Conservation (phyloP, 2,329 filamentous ascomycete species). For the Colletotrichum karsti region DNA sequence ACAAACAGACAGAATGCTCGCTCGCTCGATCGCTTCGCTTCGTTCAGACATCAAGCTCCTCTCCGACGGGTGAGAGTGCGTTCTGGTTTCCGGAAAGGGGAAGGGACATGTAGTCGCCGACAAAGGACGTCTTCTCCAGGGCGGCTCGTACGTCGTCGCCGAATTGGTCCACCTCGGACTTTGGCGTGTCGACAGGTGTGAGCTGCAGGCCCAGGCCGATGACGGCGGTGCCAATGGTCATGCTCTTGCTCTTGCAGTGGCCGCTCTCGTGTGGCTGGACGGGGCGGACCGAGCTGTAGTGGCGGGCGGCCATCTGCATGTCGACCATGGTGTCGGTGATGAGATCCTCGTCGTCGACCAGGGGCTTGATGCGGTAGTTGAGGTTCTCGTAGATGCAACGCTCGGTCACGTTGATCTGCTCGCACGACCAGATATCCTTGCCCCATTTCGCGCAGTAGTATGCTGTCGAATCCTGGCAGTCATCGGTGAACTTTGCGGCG, state of each 20-base stretch:
- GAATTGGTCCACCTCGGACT: slow-evolving; percentile 22
- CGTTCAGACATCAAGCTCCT: slow-evolving; percentile 10
- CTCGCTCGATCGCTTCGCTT: slow-evolving; percentile 25
- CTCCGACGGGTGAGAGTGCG: slow-evolving; percentile 22
- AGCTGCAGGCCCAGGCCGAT: slow-evolving; percentile 48
- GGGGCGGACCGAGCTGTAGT: slow-evolving; percentile 34
- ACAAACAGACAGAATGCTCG: slow-evolving; percentile 18
- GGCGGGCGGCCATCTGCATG: slow-evolving; percentile 67
- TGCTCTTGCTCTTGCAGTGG: slow-evolving; percentile 45
- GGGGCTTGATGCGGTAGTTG: slow-evolving; percentile 68
- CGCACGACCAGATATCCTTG: slow-evolving; percentile 62
- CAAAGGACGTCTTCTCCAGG: slow-evolving; percentile 10
- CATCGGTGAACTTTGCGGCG: slow-evolving; percentile 72
- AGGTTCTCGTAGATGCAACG: slow-evolving; percentile 71
- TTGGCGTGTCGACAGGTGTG: slow-evolving; percentile 49
- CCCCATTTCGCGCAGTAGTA: slow-evolving; percentile 66
- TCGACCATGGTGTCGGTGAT: slow-evolving; percentile 68
- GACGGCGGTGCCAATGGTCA: slow-evolving; percentile 48
- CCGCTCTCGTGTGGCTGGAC: slow-evolving; percentile 21
- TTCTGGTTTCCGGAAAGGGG: slow-evolving; percentile 2
- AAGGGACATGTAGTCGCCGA: slow-evolving; percentile 24
- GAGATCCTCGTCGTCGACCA: slow-evolving; percentile 64
- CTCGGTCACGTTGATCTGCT: slow-evolving; percentile 72
- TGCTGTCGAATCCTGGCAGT: slow-evolving; percentile 61
- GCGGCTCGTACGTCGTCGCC: slow-evolving; percentile 20